These are phyloP conservation scores for Fusarium oligoseptatum DNA, from an alignment of 2,329 filamentous ascomycete species.

Conservation along the genomic window DNA sequence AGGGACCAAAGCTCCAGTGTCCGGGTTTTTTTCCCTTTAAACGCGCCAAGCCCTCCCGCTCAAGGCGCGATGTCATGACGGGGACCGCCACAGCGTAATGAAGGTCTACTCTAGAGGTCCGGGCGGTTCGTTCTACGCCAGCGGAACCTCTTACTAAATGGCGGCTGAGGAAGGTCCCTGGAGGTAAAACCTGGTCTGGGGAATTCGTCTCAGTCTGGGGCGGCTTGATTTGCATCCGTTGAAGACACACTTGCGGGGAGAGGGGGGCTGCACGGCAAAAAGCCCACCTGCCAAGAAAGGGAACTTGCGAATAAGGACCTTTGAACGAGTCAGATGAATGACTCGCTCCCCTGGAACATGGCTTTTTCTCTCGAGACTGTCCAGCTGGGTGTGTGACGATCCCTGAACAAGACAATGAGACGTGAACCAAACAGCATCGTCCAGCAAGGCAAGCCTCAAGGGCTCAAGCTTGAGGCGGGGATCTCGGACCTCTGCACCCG, in stretches of 20 bases:
- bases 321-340: not conserved
- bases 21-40: not conserved
- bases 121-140: not conserved
- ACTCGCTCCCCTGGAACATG: constrained; percentile 13
- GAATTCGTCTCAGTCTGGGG: not conserved
- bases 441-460: not conserved
- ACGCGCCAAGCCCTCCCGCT: not conserved
- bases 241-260: not conserved
- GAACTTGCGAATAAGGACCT: not conserved
- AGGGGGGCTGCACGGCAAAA: not conserved
- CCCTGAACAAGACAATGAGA: not conserved
- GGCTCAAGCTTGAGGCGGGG: constrained; percentile 11
- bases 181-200: not conserved
- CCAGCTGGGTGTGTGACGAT: not conserved
- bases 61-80: not conserved
- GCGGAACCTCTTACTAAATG: not conserved
- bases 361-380: too few species aligned
- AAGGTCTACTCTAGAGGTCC: not conserved
- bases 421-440: not conserved
- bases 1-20: not conserved
- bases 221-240: constrained; percentile 9
- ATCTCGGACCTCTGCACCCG: constrained; percentile 1
- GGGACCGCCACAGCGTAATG: constrained; percentile 3
- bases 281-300: not conserved
- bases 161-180: not conserved